Percentiles rank a stretch among this genome's conserved stretches.
phyloP scores from a whole-genome alignment of 179 eudicot species.

The Pouteria campechiana region DNA sequence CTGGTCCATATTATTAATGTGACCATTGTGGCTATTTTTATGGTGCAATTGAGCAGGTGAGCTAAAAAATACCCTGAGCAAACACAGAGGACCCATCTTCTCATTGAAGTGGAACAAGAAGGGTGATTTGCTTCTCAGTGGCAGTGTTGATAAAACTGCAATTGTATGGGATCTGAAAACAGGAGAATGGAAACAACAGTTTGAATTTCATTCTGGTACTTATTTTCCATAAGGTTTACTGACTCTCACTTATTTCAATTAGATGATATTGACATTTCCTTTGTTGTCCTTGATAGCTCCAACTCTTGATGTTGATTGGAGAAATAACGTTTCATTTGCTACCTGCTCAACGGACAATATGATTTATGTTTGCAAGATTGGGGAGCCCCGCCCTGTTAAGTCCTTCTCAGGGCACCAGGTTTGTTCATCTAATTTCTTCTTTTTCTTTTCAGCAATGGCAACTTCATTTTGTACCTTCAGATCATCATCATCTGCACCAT shows the following conservation, averaged over 20 bases:
- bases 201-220: conserved; percentile 68
- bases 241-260: too few species aligned
- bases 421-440: conserved; percentile 10
- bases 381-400: conserved; percentile 59
- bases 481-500: too few species aligned
- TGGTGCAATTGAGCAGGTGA: conserved; percentile 36
- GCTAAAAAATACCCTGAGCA: conserved; percentile 50
- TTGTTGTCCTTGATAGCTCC: conserved; percentile 70
- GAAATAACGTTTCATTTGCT: conserved; percentile 79
- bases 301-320: conserved; percentile 95
- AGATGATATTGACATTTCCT: too few species aligned
- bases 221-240: background rate
- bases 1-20: too few species aligned
- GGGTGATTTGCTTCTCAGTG: conserved; percentile 84
- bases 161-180: conserved; percentile 89
- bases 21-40: background rate
- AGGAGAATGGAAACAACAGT: conserved; percentile 69
- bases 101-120: conserved; percentile 91
- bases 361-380: conserved; percentile 89
- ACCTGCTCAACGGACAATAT: conserved; percentile 87
- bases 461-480: too few species aligned
- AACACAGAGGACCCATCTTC: conserved; percentile 85
- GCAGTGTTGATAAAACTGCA: conserved; percentile 90
- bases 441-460: too few species aligned
- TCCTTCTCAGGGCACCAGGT: conserved; percentile 89